A percentile compares a stretch with the other conserved stretches of the same genome.
phyloP scores from a whole-genome alignment of 2,329 filamentous ascomycete species.

The Trichoderma arundinaceum region DNA sequence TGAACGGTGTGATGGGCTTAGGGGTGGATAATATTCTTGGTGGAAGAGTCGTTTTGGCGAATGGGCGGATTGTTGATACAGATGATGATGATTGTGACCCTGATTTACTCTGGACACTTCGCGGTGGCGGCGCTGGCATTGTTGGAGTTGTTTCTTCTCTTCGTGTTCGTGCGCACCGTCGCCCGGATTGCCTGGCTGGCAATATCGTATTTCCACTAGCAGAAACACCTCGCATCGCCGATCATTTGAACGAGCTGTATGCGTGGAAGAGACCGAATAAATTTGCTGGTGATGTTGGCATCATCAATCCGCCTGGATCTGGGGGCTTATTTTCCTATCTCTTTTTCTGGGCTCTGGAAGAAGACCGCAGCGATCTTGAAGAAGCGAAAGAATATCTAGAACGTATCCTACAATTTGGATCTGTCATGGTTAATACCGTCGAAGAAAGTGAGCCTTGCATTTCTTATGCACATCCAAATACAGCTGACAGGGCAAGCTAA shows the following conservation, averaged over 20 bases:
- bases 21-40: slow-evolving; percentile 48
- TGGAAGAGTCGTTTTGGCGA: slow-evolving; percentile 39
- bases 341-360: slow-evolving; percentile 11
- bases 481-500: neutral
- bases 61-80: slow-evolving; percentile 40
- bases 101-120: slow-evolving; percentile 39
- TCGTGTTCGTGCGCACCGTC: slow-evolving; percentile 38
- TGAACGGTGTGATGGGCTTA: slow-evolving; percentile 40
- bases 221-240: neutral
- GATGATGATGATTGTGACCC: slow-evolving; percentile 31
- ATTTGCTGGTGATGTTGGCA: slow-evolving; percentile 4
- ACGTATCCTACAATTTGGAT: neutral
- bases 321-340: neutral
- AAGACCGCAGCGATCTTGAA: slow-evolving; percentile 14
- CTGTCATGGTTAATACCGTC: slow-evolving; percentile 2
- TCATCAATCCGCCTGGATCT: neutral
- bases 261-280: slow-evolving; percentile 19
- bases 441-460: neutral
- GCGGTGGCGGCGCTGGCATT: slow-evolving; percentile 38
- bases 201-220: slow-evolving; percentile 9
- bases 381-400: slow-evolving; percentile 18
- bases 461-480: neutral
- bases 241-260: neutral
- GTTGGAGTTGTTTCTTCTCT: slow-evolving; percentile 40
- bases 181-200: slow-evolving; percentile 15